A percentile compares a stretch with the other conserved stretches of the same genome.
These are phyloP conservation scores for Monilinia vaccinii-corymbosi DNA, from an alignment of 2,329 filamentous ascomycete genomes.

Conservation along the genomic window DNA sequence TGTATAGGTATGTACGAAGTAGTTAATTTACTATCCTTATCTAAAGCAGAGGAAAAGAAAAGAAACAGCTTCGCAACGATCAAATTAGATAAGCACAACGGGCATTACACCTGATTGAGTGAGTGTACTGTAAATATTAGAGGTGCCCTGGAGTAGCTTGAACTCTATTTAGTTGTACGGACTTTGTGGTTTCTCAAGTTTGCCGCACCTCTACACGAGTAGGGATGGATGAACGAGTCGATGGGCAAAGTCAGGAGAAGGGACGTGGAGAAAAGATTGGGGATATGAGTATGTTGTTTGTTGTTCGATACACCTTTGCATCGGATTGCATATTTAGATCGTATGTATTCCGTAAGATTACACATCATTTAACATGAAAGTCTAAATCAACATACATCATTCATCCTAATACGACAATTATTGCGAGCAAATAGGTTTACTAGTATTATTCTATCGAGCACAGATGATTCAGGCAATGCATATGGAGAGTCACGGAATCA, in stretches of 20 bases:
- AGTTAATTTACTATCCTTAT: conserved; percentile 3
- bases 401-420: no score
- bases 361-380: background rate
- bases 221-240: conserved; percentile 1
- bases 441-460: no score
- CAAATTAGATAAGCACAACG: conserved; percentile 1
- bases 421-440: no score
- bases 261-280: conserved; percentile 4
- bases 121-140: background rate
- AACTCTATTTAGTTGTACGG: conserved; percentile 1
- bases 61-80: conserved; percentile 3
- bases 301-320: no score
- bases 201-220: conserved; percentile 1
- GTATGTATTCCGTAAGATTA: background rate
- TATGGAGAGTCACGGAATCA: no score
- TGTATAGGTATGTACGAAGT: no score
- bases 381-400: no score
- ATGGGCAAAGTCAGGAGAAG: background rate
- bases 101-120: conserved; percentile 9
- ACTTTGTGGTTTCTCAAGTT: background rate
- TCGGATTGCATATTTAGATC: background rate
- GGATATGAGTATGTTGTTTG: no score
- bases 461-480: no score
- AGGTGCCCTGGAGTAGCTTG: background rate
- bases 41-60: background rate